Conservation (phyloP, 495 filamentous ascomycete genomes). For the Antarctomyces pellizariae region DNA sequence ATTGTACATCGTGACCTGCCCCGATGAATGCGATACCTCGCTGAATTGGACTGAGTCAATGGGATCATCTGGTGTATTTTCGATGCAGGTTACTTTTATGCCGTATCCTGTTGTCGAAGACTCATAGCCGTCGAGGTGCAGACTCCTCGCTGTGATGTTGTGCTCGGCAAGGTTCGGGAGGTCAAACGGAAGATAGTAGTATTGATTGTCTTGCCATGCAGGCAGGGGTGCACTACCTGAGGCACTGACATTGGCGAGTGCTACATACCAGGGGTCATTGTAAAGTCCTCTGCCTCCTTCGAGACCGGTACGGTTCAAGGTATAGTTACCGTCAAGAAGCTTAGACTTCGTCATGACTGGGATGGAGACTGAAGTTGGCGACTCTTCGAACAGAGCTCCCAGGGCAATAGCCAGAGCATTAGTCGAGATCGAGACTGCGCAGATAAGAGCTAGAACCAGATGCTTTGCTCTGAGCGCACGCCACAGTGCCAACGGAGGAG, state of each 20-base stretch:
- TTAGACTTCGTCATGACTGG: slow-evolving; percentile 1
- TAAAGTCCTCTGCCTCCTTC: neutral
- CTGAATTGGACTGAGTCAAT: no score
- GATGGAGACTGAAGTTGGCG: neutral
- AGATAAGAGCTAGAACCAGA: slow-evolving; percentile 15
- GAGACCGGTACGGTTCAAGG: no score
- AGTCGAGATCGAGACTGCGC: slow-evolving; percentile 14
- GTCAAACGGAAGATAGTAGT: slow-evolving; percentile 16
- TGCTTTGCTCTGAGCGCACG: slow-evolving; percentile 17
- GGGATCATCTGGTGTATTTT: neutral
- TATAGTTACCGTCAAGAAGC: no score
- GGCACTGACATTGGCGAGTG: slow-evolving; percentile 13
- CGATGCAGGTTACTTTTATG: slow-evolving; percentile 5
- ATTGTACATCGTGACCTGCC: no score
- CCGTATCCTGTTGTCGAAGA: slow-evolving; percentile 11
- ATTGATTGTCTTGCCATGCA: slow-evolving; percentile 14
- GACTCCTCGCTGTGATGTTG: neutral
- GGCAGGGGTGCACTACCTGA: slow-evolving; percentile 12
- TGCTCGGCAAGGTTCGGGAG: slow-evolving; percentile 2
- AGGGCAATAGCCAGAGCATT: slow-evolving; percentile 19
- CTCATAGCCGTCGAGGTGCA: slow-evolving; percentile 1
- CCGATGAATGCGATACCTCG: no score
- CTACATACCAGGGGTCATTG: slow-evolving; percentile 13
- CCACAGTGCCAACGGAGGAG: slow-evolving; percentile 20
- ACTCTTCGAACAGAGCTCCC: slow-evolving; percentile 14